These are phyloP conservation scores for Calocybe cyanea DNA, from an alignment of 768 basidiomycete species.

Conservation along the genomic window DNA sequence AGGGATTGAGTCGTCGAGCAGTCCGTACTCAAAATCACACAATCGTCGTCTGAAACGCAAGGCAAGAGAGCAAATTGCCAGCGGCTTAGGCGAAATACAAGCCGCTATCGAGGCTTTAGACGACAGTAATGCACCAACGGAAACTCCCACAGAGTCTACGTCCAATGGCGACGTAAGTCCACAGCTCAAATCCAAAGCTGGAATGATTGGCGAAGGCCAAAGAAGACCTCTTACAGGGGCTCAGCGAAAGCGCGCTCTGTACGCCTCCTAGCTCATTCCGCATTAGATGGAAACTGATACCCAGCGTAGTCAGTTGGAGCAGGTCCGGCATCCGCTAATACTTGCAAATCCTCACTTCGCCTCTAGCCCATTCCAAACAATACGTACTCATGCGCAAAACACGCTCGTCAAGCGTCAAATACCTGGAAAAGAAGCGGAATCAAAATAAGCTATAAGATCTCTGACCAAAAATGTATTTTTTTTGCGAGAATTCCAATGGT, in stretches of 20 bases:
- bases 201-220: slow-evolving; percentile 68
- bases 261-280: slow-evolving; percentile 26
- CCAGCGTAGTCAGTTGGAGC: slow-evolving; percentile 54
- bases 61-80: slow-evolving; percentile 55
- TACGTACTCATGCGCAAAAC: slow-evolving; percentile 77
- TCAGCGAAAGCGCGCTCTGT: slow-evolving; percentile 71
- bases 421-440: background rate
- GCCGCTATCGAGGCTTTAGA: slow-evolving; percentile 48
- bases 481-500: too few species aligned
- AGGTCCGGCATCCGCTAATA: slow-evolving; percentile 65
- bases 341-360: slow-evolving; percentile 62
- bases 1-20: slow-evolving; percentile 47
- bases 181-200: slow-evolving; percentile 24
- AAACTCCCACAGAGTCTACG: slow-evolving; percentile 13
- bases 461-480: background rate
- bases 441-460: background rate
- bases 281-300: background rate
- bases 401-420: slow-evolving; percentile 56
- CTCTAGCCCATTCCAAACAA: slow-evolving; percentile 71
- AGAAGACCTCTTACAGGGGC: slow-evolving; percentile 50
- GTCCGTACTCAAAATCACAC: slow-evolving; percentile 72
- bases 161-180: slow-evolving; percentile 15
- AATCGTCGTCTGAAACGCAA: slow-evolving; percentile 66
- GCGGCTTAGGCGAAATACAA: slow-evolving; percentile 48
- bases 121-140: slow-evolving; percentile 29